Conservation (phyloP, 306 rosid genomes). For the Cicer cuneatum region DNA sequence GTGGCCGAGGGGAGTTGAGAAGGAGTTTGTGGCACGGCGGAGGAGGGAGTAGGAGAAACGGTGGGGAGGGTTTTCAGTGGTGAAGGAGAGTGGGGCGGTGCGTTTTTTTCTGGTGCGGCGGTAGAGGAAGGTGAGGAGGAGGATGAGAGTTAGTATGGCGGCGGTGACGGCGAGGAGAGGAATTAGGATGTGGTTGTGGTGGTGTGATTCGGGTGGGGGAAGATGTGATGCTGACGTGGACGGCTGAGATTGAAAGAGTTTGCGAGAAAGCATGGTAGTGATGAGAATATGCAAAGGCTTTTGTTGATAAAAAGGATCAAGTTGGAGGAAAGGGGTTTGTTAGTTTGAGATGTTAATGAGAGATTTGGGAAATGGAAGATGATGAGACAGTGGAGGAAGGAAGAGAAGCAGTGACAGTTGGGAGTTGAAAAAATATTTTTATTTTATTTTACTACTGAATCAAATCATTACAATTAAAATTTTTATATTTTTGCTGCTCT, state of each 20-base stretch:
- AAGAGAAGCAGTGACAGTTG: neutral
- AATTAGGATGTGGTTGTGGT: conserved; percentile 20
- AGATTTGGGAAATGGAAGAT: neutral
- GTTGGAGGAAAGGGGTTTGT: neutral
- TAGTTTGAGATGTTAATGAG: neutral
- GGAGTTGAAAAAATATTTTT: neutral
- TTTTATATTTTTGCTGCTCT: no score
- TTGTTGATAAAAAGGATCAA: neutral
- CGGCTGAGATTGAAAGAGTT: conserved; percentile 49
- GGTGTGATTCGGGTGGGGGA: conserved; percentile 21
- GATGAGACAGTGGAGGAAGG: neutral
- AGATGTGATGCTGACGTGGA: conserved; percentile 32
- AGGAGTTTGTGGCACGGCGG: conserved; percentile 86
- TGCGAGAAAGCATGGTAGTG: conserved; percentile 64
- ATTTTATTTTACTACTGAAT: no score
- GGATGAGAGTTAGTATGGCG: conserved; percentile 52
- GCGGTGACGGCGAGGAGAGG: conserved; percentile 52
- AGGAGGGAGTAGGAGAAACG: conserved; percentile 74
- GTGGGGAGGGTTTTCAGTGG: conserved; percentile 59
- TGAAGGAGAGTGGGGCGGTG: conserved; percentile 52
- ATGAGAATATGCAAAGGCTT: neutral
- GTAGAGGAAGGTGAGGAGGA: conserved; percentile 56
- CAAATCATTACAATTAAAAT: no score
- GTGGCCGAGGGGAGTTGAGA: conserved; percentile 79
- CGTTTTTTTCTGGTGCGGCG: conserved; percentile 71